Evolutionary conservation across 106 monocot genomes (phyloP), one percentile per base, ranked within the genome.

Genomic region (Dendrobium officinale): DNA sequence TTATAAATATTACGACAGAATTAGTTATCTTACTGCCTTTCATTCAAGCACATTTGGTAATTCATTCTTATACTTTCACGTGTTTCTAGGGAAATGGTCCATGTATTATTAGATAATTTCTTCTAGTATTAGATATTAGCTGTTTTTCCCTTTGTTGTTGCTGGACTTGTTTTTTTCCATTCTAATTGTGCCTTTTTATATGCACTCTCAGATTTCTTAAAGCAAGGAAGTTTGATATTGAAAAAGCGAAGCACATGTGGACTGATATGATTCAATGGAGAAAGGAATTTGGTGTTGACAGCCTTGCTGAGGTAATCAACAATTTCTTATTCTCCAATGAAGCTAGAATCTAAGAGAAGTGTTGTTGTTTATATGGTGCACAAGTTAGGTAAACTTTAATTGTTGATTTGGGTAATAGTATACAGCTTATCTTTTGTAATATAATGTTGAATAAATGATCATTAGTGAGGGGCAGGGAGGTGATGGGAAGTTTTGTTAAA

Each of bases 211-310:
- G 91, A 75, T 91, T 91, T 81, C 82, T 93, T 78, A 93, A 93
- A 84, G 93, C 93, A 44, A 78, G 93, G 15, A 93, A 90, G 79
- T 93, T 93, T 81, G 90, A 93, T 88, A 66, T 93, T 67, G 93
- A 88, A 54, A 90, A 93, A 84, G 88, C 93, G 47, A 93, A 89
- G 79, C 93, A 90, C n/a, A 93, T 93, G 93, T 93, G 93, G 93
- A 70, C 87, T 67, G 93, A 93, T 79, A 93, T 93, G 93, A 85
- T 93, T 67, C 82, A 84, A 5, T 93, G 93, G 93, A 88, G 90
- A 78, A 88, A 84, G 82, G 88, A 93, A 41, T 90, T 87, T 81
- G 88, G 84, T 48, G 78, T 79, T 42, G 93, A 93, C 72, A 86
- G 84, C 59, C 83, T 93, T 61, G 20, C 82, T 67, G 84, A 88